Percentiles rank a stretch among this genome's conserved stretches.
Conservation (phyloP, 257 asterid species). For the Jaltomata sinuosa region DNA sequence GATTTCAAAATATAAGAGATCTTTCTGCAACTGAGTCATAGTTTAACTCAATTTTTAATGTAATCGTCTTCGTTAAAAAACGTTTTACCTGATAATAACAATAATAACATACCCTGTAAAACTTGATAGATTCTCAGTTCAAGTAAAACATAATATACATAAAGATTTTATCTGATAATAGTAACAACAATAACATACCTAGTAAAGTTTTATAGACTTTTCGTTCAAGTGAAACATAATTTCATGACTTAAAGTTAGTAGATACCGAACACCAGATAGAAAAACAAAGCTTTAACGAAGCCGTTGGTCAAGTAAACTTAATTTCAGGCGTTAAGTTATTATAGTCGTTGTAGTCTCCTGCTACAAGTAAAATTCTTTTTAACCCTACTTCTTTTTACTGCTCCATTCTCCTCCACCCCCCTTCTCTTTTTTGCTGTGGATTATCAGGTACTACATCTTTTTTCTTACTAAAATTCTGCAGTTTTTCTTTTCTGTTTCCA, state of each 20-base stretch:
- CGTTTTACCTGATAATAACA: neutral
- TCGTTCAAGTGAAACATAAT: neutral
- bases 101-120: neutral
- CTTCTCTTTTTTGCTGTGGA: neutral
- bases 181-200: no score
- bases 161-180: no score
- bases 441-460: neutral
- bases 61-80: neutral
- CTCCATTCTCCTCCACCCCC: neutral
- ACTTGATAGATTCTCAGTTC: neutral
- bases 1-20: no score
- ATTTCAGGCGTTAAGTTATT: neutral
- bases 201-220: neutral
- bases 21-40: no score
- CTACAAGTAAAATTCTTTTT: neutral
- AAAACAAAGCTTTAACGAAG: neutral
- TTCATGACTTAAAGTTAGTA: no score
- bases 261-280: neutral
- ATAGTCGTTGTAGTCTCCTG: neutral
- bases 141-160: neutral
- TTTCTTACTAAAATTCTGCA: neutral
- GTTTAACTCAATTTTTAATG: no score
- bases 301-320: neutral
- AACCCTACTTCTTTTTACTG: neutral
- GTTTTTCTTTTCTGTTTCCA: neutral